phyloP scores from a whole-genome alignment of 306 rosid species.

The Quercus mongolica region DNA sequence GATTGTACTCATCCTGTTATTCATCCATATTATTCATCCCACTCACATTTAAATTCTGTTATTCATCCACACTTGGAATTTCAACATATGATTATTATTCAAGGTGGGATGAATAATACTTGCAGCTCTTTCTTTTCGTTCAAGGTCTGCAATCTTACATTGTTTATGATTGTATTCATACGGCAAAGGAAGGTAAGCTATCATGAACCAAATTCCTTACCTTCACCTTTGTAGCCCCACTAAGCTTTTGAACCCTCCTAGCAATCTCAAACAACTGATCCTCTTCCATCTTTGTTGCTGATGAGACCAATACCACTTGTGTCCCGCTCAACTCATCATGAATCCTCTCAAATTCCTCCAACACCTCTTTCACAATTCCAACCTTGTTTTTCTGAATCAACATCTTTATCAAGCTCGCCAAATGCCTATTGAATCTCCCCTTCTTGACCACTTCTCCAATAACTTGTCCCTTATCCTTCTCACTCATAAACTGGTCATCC shows the following conservation, averaged over 20 bases:
- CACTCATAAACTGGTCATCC: conserved; percentile 21
- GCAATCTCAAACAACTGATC: conserved; percentile 49
- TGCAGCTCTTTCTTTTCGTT: background rate
- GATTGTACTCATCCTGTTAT: too few species aligned
- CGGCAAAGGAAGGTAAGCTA: conserved; percentile 18
- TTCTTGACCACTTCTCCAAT: conserved; percentile 28
- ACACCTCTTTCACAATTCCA: conserved; percentile 43
- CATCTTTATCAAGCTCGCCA: conserved; percentile 62
- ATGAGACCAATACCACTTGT: conserved; percentile 57
- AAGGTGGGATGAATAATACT: too few species aligned
- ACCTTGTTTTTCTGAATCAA: conserved; percentile 49
- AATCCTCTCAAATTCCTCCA: conserved; percentile 71
- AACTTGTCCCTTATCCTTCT: conserved; percentile 33
- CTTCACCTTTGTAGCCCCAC: conserved; percentile 55
- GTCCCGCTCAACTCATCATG: conserved; percentile 58
- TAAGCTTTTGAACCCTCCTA: conserved; percentile 33
- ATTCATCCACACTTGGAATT: too few species aligned
- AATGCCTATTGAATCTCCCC: conserved; percentile 43
- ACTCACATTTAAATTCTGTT: too few species aligned
- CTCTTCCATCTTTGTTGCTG: conserved; percentile 35
- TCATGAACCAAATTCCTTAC: conserved; percentile 45
- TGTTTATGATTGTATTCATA: background rate
- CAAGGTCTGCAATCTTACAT: background rate
- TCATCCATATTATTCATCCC: too few species aligned
- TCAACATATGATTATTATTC: too few species aligned